Base-by-base conservation (phyloP, 345 rosid genomes). In the Citrus unshiu region DNA sequence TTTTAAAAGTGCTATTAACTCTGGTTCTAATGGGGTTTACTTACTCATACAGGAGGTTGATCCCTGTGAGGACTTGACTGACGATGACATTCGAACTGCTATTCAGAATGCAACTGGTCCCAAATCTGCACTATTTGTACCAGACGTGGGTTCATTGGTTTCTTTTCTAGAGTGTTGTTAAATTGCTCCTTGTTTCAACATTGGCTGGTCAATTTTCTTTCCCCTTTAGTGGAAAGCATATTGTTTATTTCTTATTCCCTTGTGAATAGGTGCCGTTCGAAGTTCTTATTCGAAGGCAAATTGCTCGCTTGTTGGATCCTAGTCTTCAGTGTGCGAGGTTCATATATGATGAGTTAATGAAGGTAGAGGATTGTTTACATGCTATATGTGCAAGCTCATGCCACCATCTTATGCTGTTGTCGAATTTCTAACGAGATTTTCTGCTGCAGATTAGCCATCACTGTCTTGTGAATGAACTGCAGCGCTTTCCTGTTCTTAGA, bases 81-180 rank as follows among this genome's bases (percentile, higher is more conserved):
- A 91, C 78, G 97, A 89, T 58, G 96, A 95, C 85, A 95, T 95
- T 75, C 93, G 94, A 77, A 95, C 95, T 76, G 97, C 95, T 64
- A 93, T 95, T 84, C 99, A 93, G 86, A 95, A 95, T 88, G 98
- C 99, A 65, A 92, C 96, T 70, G 99, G 98, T 82, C 96, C 97
- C 71, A 94, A 80, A 84, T 89, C 96, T 80, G 95, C 97, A 66
- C 81, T 95, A 22, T 95, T 95, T 84, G 95, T 93, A 76, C 98
- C 97, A 57, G 97, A 92, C 78, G 99, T 95, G 86, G 65, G 93
- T 82, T 60, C 82, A 3, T 9, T 78, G 34, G 12, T 64, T 77
- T 81, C 59, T 19, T 25, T 59, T 59, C 6, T 79, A 18, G 16
- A 72, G 34, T 32, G n/a, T 29, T 62, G 16, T 63, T 76, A 30